phyloP scores from a whole-genome alignment of 257 asterid species.

The Rauvolfia tetraphylla region DNA sequence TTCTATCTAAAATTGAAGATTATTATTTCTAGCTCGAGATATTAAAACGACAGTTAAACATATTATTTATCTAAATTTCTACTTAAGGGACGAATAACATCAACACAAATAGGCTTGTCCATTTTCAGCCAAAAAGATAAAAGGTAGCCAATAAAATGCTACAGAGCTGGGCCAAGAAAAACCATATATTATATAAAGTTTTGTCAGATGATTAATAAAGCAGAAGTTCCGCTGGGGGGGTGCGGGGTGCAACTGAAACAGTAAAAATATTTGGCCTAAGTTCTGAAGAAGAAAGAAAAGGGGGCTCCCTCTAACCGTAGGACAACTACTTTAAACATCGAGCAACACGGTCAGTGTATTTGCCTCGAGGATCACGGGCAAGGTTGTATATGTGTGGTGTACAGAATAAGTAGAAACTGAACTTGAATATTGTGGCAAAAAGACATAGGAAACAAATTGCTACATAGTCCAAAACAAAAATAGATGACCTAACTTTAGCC shows the following conservation, averaged over 20 bases:
- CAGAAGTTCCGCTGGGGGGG: neutral
- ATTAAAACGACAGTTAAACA: too few species aligned
- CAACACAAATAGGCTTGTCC: too few species aligned
- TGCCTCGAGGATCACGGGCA: neutral
- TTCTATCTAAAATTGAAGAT: too few species aligned
- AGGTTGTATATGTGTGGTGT: too few species aligned
- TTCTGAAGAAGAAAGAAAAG: neutral
- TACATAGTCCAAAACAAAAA: neutral
- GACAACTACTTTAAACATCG: neutral
- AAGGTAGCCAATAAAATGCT: too few species aligned
- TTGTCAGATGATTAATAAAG: too few species aligned
- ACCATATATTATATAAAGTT: too few species aligned
- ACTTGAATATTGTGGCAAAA: neutral
- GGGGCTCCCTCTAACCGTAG: neutral
- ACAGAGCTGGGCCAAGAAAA: too few species aligned
- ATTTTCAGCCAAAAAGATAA: too few species aligned
- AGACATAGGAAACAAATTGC: neutral
- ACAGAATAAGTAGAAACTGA: neutral
- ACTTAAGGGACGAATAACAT: too few species aligned
- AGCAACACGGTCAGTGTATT: neutral
- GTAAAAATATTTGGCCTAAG: neutral
- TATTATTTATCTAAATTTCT: too few species aligned
- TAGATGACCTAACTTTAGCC: neutral
- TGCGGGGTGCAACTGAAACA: neutral
- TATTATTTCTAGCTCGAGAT: too few species aligned